Evolutionary conservation across 495 filamentous ascomycete genomes (phyloP), one percentile per base, ranked within the genome.

Genomic region (Aspergillus cavernicola): DNA sequence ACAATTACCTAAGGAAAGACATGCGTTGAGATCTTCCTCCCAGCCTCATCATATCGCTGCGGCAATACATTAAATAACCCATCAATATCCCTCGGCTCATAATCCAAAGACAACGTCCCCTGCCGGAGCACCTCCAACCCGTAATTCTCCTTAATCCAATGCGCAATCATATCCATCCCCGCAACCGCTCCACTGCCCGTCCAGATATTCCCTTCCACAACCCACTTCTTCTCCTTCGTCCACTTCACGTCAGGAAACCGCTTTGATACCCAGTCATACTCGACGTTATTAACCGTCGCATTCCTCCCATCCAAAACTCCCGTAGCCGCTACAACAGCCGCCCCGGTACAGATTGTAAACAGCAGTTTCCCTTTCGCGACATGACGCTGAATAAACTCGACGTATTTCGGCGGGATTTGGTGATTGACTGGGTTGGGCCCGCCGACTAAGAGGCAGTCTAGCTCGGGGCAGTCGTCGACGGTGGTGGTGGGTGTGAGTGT

Each of bases 161-260:
- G 48, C 35, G 48, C 35, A 20, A 51, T n/a, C 48, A 51, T 51
- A 32, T 51, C 48, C 48, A 51, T 51, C 8, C 48, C 48, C 13
- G 48, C 48, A 5, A 51, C 48, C 36, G 48, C 48, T 4, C 48
- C 48, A 10, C 48, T 51, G 1, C 48, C 48, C 15, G 48, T 51
- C 48, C 48, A 51, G 48, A 51, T 51, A 31, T 51, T 51, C 37
- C 36, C 48, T 7, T 51, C 48, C 0, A 39, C 48, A 41, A 51
- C 28, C 48, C 48, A 51, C 36, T 51, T 51, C 36, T 41, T 29
- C 4, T 16, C 48, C 18, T 31, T 51, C 8, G 48, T 51, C 48
- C 48, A 51, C 24, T 41, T 18, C 13, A 51, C 48, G 15, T 29
- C 15, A 2, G 48, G 48, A 11, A 29, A 51, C 23, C 16, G 7